phyloP scores from a whole-genome alignment of 768 basidiomycete species.

The Rhizopogon vesiculosus region DNA sequence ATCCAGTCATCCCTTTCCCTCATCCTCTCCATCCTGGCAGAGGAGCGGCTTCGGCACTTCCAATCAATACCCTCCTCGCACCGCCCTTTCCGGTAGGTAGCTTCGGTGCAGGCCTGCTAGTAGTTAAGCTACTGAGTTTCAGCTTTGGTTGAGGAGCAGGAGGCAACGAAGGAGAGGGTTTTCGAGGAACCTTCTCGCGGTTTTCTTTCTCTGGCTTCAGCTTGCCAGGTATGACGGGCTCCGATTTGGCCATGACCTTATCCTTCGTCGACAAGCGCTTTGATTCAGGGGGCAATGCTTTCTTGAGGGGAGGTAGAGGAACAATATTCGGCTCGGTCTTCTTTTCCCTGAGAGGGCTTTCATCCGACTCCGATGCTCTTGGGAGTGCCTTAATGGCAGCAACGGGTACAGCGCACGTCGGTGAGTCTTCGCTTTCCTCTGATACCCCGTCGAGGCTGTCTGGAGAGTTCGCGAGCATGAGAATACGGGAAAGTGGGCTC shows the following conservation, averaged over 20 bases:
- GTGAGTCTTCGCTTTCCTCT: slow-evolving; percentile 17
- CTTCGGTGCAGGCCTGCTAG: slow-evolving; percentile 20
- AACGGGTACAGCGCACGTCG: slow-evolving; percentile 10
- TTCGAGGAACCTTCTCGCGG: slow-evolving; percentile 28
- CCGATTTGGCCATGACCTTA: slow-evolving; percentile 35
- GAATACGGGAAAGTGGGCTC: slow-evolving; percentile 74
- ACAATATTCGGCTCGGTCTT: slow-evolving; percentile 32
- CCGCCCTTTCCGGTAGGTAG: slow-evolving; percentile 39
- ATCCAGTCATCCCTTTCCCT: neutral
- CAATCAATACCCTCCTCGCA: slow-evolving; percentile 62
- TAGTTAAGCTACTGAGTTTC: neutral
- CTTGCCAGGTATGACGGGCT: slow-evolving; percentile 16
- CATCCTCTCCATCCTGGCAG: slow-evolving; percentile 47
- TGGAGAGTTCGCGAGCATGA: slow-evolving; percentile 66
- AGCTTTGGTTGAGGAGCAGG: slow-evolving; percentile 12
- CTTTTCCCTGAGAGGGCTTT: slow-evolving; percentile 53
- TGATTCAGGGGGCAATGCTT: slow-evolving; percentile 1
- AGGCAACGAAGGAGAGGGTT: slow-evolving; percentile 18
- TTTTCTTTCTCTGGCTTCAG: slow-evolving; percentile 33
- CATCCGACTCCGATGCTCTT: slow-evolving; percentile 42
- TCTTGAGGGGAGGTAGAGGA: slow-evolving; percentile 21
- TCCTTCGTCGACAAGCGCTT: slow-evolving; percentile 32
- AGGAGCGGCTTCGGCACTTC: slow-evolving; percentile 58
- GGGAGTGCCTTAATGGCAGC: slow-evolving; percentile 15
- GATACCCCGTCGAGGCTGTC: slow-evolving; percentile 27